Evolutionary conservation across 2,329 filamentous ascomycete genomes (phyloP), one percentile per base, ranked within the genome.

Genomic region (Penicillium glabrum): DNA sequence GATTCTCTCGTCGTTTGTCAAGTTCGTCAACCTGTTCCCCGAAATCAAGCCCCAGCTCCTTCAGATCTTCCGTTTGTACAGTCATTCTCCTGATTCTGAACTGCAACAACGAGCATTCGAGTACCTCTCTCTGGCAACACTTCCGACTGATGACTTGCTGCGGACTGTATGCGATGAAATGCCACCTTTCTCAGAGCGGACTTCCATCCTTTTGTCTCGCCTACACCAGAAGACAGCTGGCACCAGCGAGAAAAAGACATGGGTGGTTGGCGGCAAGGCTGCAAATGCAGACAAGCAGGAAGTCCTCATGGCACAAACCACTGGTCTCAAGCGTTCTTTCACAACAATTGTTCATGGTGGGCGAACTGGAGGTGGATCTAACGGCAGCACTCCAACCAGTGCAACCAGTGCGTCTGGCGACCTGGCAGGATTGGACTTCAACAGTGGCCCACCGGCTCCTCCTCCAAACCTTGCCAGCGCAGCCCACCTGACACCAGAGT

Each of bases 91-190:
- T 27, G 95, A 99, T 73, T 91, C 95, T 0, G 95, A 99, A 73
- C 81, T 99, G 63, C 95, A 99, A 74, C 95, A 99, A 77, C 83
- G 95, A 76, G 93, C 95, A 14, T 99, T 92, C 77, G 95, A 99
- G 73, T 99, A 98, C 73, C 81, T 97, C 58, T 87, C 89, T 0
- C 81, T 99, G 60, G 91, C 92, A 19, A 93, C 85, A 33, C 83
- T 96, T 72, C 89, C 91, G 0, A 91, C 91, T 0, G 95, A 99
- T 67, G 93, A 98, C 63, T 83, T 99, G 7, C 81, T 99, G 13
- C 86, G 95, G 51, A 98, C 95, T 0, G 88, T 99, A 6, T 96
- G 93, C 73, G 95, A 99, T 67, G 95, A 99, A 74, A 99, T 99
- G 96, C 95, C 95, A 2, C 93, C 95, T 0, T 99, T 98, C 77